Percentiles rank a stretch among this genome's conserved stretches.
Evolutionary conservation across 2,329 filamentous ascomycete genomes (phyloP).

Genomic region (Fusarium praegraminearum): DNA sequence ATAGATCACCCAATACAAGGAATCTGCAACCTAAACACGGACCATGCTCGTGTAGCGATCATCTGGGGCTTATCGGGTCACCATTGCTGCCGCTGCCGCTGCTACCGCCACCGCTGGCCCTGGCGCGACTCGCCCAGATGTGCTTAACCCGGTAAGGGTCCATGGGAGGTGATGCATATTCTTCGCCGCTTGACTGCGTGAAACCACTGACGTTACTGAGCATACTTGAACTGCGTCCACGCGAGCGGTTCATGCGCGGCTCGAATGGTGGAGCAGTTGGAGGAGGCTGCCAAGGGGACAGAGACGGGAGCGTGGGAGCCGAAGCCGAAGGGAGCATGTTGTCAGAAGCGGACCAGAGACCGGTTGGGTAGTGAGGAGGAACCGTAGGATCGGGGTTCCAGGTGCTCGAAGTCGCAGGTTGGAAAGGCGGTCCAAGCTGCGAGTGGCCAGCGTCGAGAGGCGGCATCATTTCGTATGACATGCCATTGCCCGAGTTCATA

Average conservation of each 20-base stretch:
- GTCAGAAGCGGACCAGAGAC: constrained; percentile 54
- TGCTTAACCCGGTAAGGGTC: constrained; percentile 36
- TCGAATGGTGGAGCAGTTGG: constrained; percentile 55
- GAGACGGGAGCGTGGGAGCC: constrained; percentile 49
- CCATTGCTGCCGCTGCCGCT: constrained; percentile 64
- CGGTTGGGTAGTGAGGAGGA: constrained; percentile 51
- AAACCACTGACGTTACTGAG: constrained; percentile 75
- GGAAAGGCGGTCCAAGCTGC: constrained; percentile 46
- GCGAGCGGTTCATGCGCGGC: constrained; percentile 55
- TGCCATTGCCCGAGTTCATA: constrained; percentile 50
- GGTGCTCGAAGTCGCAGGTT: constrained; percentile 40
- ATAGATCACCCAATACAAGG: constrained; percentile 1
- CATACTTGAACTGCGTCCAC: constrained; percentile 75
- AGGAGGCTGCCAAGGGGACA: constrained; percentile 54
- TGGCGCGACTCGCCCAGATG: constrained; percentile 47
- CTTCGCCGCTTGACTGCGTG: constrained; percentile 70
- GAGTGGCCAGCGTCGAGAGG: constrained; percentile 41
- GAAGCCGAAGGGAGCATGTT: constrained; percentile 51
- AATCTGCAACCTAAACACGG: background rate
- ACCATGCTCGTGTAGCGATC: constrained; percentile 9
- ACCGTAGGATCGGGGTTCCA: constrained; percentile 54
- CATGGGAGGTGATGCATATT: constrained; percentile 50
- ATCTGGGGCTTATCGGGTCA: constrained; percentile 63
- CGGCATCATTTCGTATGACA: constrained; percentile 49
- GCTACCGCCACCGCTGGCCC: constrained; percentile 55